These are phyloP conservation scores for Trichoderma sp. DNA, from an alignment of 2,329 filamentous ascomycete species.

Conservation along the genomic window DNA sequence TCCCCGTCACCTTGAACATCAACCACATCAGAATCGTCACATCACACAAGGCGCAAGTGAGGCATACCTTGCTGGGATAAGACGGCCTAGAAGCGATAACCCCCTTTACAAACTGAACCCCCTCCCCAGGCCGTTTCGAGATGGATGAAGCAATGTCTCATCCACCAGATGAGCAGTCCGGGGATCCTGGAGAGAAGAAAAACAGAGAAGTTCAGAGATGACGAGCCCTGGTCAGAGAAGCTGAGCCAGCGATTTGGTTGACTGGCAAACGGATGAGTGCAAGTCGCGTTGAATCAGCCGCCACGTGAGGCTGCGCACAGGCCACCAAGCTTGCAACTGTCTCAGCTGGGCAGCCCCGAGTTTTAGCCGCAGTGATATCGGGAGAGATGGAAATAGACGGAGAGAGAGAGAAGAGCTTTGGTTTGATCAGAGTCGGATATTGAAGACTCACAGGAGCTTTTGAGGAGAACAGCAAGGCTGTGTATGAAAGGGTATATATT, in stretches of 20 bases:
- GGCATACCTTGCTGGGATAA: constrained; percentile 20
- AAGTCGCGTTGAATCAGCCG: constrained; percentile 18
- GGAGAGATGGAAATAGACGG: background rate
- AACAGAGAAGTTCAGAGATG: background rate
- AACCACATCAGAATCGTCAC: constrained; percentile 14
- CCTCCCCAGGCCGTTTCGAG: constrained; percentile 29
- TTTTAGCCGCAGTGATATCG: constrained; percentile 11
- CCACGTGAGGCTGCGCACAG: constrained; percentile 29
- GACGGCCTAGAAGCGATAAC: constrained; percentile 2
- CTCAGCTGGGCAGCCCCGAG: background rate
- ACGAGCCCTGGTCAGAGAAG: background rate
- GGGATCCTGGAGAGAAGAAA: constrained; percentile 1
- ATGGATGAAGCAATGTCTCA: constrained; percentile 23
- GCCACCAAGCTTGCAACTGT: constrained; percentile 19
- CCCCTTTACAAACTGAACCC: constrained; percentile 21
- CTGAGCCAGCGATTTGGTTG: background rate
- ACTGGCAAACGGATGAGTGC: constrained; percentile 13
- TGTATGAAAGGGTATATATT: background rate
- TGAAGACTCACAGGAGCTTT: background rate
- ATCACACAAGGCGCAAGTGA: constrained; percentile 12
- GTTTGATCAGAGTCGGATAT: background rate
- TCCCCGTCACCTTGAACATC: constrained; percentile 8
- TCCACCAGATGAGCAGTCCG: constrained; percentile 17
- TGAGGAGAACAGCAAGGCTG: background rate
- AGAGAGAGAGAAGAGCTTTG: background rate